Base-by-base conservation (phyloP, 2,329 filamentous ascomycete genomes). In the Aureobasidium sp. region DNA sequence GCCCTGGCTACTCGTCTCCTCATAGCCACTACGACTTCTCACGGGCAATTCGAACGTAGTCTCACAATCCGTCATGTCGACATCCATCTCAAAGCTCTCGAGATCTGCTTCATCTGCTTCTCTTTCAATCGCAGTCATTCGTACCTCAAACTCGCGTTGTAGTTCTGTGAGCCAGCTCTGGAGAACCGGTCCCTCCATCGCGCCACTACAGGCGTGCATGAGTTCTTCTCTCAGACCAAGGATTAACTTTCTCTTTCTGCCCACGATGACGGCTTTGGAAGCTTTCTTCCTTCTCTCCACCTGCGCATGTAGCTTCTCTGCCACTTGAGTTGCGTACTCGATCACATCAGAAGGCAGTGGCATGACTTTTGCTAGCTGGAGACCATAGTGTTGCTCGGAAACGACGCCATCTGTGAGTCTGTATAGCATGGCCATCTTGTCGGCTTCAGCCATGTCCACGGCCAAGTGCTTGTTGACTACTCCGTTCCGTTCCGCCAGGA, bases 341-440 rank as follows among this genome's bases (percentile, higher is more conserved):
- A 96, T 77, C 3, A 96, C 84, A 1, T 76, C 75, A 0, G 80
- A 72, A 0, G 93, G 91, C 7, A 96, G 81, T 0, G 88, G 86
- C 27, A 94, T 80, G 0, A 91, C 82, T 36, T 84, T 84, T 0
- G 93, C 91, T 3, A 97, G 80, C 0, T 86, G 81, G n/a, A 97
- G 82, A 0, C 94, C 94, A 69, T 99, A 99, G 67, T 91, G 86
- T 50, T 84, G 78, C 61, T 90, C 85, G 62, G 84, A 76, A 0
- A 90, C 83, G 0, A 83, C 84, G 0, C 94, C 93, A 15, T 87
- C 82, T 0, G 84, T 80, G 41, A 97, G 82, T 66, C 87, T 92
- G 75, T 97, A 97, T 0, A 94, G 79, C 91, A 97, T 97, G 0
- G 82, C 90, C 76, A 96, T 89, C 39, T 82, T 84, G 0, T 84